Conservation (phyloP, 805 yeast species). For the Isabelozyma heimii region DNA sequence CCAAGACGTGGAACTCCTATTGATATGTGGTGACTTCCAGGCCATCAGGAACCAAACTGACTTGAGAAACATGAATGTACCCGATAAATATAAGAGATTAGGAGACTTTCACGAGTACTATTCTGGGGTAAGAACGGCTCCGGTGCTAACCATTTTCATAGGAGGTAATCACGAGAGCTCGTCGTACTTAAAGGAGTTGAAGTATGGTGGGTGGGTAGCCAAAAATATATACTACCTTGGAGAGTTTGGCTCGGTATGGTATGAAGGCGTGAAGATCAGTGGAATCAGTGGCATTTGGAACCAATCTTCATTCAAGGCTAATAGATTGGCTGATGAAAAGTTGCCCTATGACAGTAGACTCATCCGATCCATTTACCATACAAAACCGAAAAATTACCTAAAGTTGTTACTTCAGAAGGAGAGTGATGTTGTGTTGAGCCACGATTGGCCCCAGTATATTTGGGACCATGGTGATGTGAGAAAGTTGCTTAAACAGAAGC, state of each 20-base stretch:
- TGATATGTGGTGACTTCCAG: constrained; percentile 93
- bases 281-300: constrained; percentile 87
- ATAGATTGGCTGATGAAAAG: constrained; percentile 36
- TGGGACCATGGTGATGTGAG: constrained; percentile 60
- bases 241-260: constrained; percentile 69
- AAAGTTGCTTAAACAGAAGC: constrained; percentile 54
- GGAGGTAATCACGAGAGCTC: constrained; percentile 98
- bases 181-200: constrained; percentile 66
- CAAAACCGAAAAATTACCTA: constrained; percentile 59
- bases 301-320: constrained; percentile 40
- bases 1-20: constrained; percentile 36
- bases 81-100: constrained; percentile 65
- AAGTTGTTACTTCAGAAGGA: constrained; percentile 46
- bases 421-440: constrained; percentile 63
- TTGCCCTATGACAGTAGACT: constrained; percentile 49
- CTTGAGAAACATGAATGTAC: constrained; percentile 69
- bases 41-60: constrained; percentile 67
- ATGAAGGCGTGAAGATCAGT: constrained; percentile 69
- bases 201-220: constrained; percentile 91
- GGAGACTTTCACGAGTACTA: constrained; percentile 85
- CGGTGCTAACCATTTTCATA: constrained; percentile 73
- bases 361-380: constrained; percentile 68
- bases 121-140: constrained; percentile 57
- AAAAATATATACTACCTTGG: constrained; percentile 86
- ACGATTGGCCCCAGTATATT: constrained; percentile 93